Percentiles rank a stretch among this genome's conserved stretches.
Conservation (phyloP, 257 asterid species). For the Petunia axillaris region DNA sequence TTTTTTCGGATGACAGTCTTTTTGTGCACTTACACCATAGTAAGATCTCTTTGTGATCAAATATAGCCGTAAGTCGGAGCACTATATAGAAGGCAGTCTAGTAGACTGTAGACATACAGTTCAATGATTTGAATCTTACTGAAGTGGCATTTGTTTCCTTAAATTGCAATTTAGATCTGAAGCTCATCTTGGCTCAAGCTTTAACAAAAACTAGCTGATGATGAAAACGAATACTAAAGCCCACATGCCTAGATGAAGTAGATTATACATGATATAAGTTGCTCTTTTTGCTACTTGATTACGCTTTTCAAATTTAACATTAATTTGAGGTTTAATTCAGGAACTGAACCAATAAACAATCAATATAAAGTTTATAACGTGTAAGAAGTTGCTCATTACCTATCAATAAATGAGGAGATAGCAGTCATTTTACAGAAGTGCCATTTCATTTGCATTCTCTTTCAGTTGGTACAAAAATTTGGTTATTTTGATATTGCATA, state of each 20-base stretch:
- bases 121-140: neutral
- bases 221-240: neutral
- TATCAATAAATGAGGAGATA: neutral
- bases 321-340: neutral
- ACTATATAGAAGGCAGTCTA: neutral
- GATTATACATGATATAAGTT: neutral
- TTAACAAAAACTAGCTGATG: neutral
- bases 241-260: neutral
- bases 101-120: neutral
- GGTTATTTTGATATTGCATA: neutral
- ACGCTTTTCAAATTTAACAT: neutral
- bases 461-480: neutral
- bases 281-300: neutral
- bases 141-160: constrained; percentile 3
- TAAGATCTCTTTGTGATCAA: neutral
- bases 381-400: neutral
- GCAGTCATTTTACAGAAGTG: neutral
- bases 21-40: neutral
- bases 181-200: neutral
- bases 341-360: neutral
- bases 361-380: neutral
- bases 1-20: neutral
- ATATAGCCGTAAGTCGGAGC: neutral
- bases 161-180: neutral
- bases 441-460: neutral